phyloP scores from a whole-genome alignment of 306 rosid genomes.

The Betula pendula region DNA sequence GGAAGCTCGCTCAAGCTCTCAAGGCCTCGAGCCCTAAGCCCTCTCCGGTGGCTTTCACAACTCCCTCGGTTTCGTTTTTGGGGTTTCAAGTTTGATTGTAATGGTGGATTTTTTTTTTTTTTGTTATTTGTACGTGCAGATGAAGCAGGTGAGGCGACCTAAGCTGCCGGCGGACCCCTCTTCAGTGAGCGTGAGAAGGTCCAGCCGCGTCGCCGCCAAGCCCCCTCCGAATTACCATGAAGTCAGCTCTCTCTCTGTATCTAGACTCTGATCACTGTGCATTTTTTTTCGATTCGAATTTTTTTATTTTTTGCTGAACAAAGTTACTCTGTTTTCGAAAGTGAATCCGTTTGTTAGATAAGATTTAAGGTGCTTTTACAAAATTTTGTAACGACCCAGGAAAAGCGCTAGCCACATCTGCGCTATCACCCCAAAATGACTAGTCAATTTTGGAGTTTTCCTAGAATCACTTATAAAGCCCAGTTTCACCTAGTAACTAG shows the following conservation, averaged over 20 bases:
- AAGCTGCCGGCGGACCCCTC: constrained; percentile 26
- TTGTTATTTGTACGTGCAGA: constrained; percentile 16
- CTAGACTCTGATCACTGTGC: neutral
- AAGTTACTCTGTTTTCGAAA: no score
- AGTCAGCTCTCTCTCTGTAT: constrained; percentile 20
- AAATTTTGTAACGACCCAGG: no score
- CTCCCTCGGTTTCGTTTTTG: neutral
- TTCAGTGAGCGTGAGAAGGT: constrained; percentile 40
- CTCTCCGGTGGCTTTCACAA: constrained; percentile 37
- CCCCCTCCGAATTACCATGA: constrained; percentile 50
- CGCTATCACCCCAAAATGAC: no score
- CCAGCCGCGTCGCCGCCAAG: constrained; percentile 34
- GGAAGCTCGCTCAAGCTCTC: constrained; percentile 39
- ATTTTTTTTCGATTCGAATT: neutral
- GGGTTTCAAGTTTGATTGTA: neutral
- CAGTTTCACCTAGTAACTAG: no score
- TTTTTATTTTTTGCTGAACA: no score
- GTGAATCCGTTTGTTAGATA: no score
- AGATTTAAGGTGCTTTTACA: no score
- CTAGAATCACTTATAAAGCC: no score
- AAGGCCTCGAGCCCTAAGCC: constrained; percentile 37
- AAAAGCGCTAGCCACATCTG: no score
- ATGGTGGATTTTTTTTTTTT: neutral
- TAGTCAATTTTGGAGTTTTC: no score
- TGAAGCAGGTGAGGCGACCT: constrained; percentile 32